Evolutionary conservation across 2,329 filamentous ascomycete genomes (phyloP), one percentile per base, ranked within the genome.

Genomic region (Botryotinia convoluta): DNA sequence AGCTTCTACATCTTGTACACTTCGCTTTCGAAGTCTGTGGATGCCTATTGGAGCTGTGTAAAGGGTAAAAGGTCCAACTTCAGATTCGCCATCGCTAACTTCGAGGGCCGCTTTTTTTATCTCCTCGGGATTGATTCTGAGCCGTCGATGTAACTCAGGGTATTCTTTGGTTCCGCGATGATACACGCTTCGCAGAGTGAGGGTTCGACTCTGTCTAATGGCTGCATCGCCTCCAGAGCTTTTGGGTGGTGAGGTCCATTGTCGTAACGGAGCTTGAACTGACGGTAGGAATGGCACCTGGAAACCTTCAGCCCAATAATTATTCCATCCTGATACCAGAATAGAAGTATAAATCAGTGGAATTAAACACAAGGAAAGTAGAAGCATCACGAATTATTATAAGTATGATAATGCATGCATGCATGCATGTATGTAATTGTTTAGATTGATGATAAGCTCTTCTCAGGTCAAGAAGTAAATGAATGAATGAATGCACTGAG

Each of bases 101-200:
- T 69, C 44, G 12, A 70, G n/a, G 1, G 44, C 35, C 4, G 57
- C 54, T n/a, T 70, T 73, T 26, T 35, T 70, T 32, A 63, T 73
- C 57, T 73, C 63, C n/a, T 73, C 57, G 20, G 71, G 71, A 44
- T 42, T 61, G 18, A 73, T 70, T 62, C 44, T 37, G 6, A 73
- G 65, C 14, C 71, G 71, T 62, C 71, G 54, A 70, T 73, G 71
- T 26, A 73, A 60, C 12, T 62, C 57, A 10, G 71, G 71, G 35
- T 73, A 63, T 37, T 63, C 12, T 37, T 72, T 69, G 4, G 65
- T 73, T 39, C 71, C 71, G 35, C 59, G 71, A 63, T 73, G 71
- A 62, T 73, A 63, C 29, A 73, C 32, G 37, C 65, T 69, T 63
- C 71, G 71, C 37, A 73, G 67, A 32, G 71, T 70, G 57, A 73